Percentiles rank a stretch among this genome's conserved stretches.
Evolutionary conservation across 2,329 filamentous ascomycete species (phyloP).

Genomic region (Microsporum ferrugineum): DNA sequence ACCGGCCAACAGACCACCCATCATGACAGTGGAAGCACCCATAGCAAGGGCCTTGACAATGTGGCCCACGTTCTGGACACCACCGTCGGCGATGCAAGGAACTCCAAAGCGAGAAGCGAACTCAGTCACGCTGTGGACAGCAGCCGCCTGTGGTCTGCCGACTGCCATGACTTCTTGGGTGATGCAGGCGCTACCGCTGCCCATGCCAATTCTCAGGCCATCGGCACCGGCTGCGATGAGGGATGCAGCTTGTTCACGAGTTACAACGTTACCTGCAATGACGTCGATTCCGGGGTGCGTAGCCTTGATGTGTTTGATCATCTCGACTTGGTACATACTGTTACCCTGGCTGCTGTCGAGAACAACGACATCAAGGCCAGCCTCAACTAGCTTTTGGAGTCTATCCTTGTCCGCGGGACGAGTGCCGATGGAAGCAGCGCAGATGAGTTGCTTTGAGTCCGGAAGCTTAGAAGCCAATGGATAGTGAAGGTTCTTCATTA

Average conservation of each 20-base stretch:
- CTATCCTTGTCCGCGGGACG: slow-evolving; percentile 84
- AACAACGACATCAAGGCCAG: slow-evolving; percentile 87
- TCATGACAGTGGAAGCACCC: slow-evolving; percentile 94
- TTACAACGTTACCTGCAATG: slow-evolving; percentile 97
- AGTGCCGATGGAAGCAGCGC: slow-evolving; percentile 89
- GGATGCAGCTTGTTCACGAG: slow-evolving; percentile 83
- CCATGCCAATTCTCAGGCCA: slow-evolving; percentile 97
- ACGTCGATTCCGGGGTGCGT: slow-evolving; percentile 80
- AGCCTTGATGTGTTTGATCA: slow-evolving; percentile 92
- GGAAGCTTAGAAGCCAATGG: slow-evolving; percentile 92
- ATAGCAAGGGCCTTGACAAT: slow-evolving; percentile 96
- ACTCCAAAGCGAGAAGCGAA: slow-evolving; percentile 92
- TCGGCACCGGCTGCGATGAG: slow-evolving; percentile 91
- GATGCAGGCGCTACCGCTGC: slow-evolving; percentile 93
- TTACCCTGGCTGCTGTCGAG: slow-evolving; percentile 96
- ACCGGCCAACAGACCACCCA: slow-evolving; percentile 93
- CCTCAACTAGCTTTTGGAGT: slow-evolving; percentile 78
- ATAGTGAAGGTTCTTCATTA: slow-evolving; percentile 98
- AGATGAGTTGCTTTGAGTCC: slow-evolving; percentile 93
- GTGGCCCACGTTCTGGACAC: slow-evolving; percentile 96
- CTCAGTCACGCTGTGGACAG: slow-evolving; percentile 76
- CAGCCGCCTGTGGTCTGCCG: slow-evolving; percentile 85
- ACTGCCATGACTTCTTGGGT: slow-evolving; percentile 99
- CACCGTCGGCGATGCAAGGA: slow-evolving; percentile 94
- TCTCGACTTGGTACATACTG: slow-evolving; percentile 96